Conservation (phyloP, 331 rosid species). For the Cydonia oblonga region DNA sequence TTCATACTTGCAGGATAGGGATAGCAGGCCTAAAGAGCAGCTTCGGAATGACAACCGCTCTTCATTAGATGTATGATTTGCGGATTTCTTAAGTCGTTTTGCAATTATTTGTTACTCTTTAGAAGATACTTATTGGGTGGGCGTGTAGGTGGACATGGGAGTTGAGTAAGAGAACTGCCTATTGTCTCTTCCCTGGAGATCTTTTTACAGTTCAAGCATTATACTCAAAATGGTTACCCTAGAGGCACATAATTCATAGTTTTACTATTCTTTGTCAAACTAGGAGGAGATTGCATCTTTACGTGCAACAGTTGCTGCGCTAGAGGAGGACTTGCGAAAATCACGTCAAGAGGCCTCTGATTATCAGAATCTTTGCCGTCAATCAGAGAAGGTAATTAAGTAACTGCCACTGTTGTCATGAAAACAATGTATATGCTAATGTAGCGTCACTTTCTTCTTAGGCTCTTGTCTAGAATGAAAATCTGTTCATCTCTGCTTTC, state of each 20-base stretch:
- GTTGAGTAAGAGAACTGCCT: neutral
- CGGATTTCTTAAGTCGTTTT: neutral
- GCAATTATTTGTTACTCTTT: neutral
- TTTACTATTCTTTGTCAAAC: conserved; percentile 9
- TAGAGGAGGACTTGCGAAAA: conserved; percentile 76
- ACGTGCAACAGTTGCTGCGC: conserved; percentile 46
- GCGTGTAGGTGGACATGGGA: neutral
- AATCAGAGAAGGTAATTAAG: conserved; percentile 62
- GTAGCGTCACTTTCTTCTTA: neutral
- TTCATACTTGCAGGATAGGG: conserved; percentile 56
- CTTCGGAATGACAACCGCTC: conserved; percentile 31
- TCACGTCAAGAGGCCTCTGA: conserved; percentile 50
- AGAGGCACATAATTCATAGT: conserved; percentile 1
- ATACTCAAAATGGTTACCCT: neutral
- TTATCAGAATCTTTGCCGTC: conserved; percentile 34
- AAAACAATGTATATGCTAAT: neutral
- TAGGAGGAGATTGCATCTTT: conserved; percentile 73
- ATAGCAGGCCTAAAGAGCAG: conserved; percentile 51
- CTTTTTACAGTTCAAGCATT: neutral
- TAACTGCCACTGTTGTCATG: neutral
- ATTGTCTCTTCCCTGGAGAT: no score
- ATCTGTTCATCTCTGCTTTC: conserved; percentile 3
- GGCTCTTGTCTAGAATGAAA: neutral
- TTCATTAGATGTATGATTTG: conserved; percentile 46
- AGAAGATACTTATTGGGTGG: neutral